Evolutionary conservation across 2,329 filamentous ascomycete species (phyloP).

Genomic region (Dactylellina cionopaga): DNA sequence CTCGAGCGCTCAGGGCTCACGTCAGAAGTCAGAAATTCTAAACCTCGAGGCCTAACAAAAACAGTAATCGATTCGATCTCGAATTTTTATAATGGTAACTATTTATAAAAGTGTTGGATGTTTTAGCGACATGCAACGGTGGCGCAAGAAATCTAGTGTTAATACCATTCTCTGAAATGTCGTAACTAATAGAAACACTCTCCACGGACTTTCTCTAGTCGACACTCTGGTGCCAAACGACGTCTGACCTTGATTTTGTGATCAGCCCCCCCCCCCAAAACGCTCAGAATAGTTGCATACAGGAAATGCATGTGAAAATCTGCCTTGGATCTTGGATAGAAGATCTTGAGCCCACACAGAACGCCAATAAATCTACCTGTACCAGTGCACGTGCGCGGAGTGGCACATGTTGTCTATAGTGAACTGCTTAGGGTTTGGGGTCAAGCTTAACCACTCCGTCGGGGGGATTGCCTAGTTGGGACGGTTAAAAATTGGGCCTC

Average conservation of each 20-base stretch:
- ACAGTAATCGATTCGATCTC: slow-evolving; percentile 6
- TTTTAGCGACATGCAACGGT: background rate
- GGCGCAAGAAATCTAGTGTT: background rate
- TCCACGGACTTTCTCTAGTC: background rate
- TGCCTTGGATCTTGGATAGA: no score
- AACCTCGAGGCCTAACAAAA: background rate
- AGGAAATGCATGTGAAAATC: background rate
- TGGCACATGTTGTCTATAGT: no score
- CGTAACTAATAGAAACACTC: background rate
- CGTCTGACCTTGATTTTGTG: background rate
- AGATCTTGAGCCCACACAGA: no score
- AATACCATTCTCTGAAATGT: background rate
- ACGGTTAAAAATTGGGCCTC: background rate
- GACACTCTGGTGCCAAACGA: no score
- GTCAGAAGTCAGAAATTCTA: slow-evolving; percentile 15
- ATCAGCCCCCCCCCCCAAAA: background rate
- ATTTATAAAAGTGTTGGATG: background rate
- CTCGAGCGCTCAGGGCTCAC: slow-evolving; percentile 17
- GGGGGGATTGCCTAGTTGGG: background rate
- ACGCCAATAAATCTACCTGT: no score
- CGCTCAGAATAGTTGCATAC: background rate
- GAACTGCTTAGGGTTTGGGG: no score
- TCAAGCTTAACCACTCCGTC: no score
- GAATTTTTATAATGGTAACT: slow-evolving; percentile 9
- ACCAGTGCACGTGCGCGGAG: no score